Base-by-base conservation (phyloP, 441 rosid species). In the Adansonia gregorii region DNA sequence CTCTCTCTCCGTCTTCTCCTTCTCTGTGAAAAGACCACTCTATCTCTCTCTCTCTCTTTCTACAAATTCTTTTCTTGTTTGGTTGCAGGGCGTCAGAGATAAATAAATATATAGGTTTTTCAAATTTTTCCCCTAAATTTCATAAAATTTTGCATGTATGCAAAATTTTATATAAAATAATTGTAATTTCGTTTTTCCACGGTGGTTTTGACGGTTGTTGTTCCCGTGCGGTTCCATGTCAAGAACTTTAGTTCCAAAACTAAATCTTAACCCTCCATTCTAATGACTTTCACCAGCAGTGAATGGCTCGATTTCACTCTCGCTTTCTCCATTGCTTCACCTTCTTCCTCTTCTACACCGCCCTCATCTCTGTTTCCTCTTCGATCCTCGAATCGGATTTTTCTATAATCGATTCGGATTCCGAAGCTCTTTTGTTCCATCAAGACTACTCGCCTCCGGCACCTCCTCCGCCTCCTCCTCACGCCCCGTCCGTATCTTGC, bases 401-500 rank as follows among this genome's bases (percentile, higher is more conserved):
- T 45, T 87, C 92, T 39, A 70, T 63, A 73, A 71, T 83, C 56
- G 89, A 85, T 85, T 81, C 80, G 67, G 94, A 86, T 85, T 78
- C 88, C 9, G 78, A 82, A 72, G 69, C 76, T 49, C 75, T 89
- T 39, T 89, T 86, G 60, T 83, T 85, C 77, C 92, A 90, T 79
- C 98, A 91, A 85, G 98, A 95, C 81, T 95, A 95, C 87, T 90
- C 22, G 0, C 99, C 99, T 1, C 98, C 98, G 6, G 85, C 98
- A 12, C 99, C 98, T 2, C 98, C 98, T 0, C 99, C 99, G 0
- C 97, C 98, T 24, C 97, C 97, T 3, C 98, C 98, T 51, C 98
- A 89, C 75, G 88, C 94, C 46, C 99, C 98, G 7, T 89, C 97
- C 7, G 93, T 89, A 0, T 93, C 98, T 0, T 95, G 99, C 82